phyloP scores from a whole-genome alignment of 2,329 filamentous ascomycete genomes.

The Aspergillus ruber region DNA sequence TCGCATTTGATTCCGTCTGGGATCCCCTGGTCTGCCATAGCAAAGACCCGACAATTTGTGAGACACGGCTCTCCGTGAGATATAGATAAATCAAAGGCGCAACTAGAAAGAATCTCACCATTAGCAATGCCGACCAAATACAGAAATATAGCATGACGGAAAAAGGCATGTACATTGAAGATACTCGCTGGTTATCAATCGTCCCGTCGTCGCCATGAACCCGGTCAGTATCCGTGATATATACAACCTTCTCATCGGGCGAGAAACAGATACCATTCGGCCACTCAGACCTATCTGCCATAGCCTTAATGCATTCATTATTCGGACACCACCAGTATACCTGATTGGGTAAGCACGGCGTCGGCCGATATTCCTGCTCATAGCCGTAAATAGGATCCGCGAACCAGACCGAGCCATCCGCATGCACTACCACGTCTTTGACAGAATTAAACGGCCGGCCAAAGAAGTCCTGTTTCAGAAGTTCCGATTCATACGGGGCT shows the following conservation, averaged over 20 bases:
- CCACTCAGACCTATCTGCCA: slow-evolving; percentile 33
- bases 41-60: slow-evolving; percentile 47
- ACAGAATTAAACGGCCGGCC: slow-evolving; percentile 20
- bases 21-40: slow-evolving; percentile 42
- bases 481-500: slow-evolving; percentile 11
- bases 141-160: no score
- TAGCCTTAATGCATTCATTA: slow-evolving; percentile 29
- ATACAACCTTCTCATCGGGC: slow-evolving; percentile 32
- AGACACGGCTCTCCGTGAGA: slow-evolving; percentile 36
- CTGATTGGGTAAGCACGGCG: slow-evolving; percentile 29
- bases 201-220: slow-evolving; percentile 18
- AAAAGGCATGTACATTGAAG: slow-evolving; percentile 18
- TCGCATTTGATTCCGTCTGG: slow-evolving; percentile 48
- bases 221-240: slow-evolving; percentile 37
- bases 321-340: slow-evolving; percentile 36
- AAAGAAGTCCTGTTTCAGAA: slow-evolving; percentile 19
- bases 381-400: slow-evolving; percentile 35
- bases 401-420: slow-evolving; percentile 34
- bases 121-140: slow-evolving; percentile 7
- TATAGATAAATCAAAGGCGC: slow-evolving; percentile 45
- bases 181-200: slow-evolving; percentile 10
- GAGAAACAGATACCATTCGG: slow-evolving; percentile 40
- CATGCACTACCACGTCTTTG: slow-evolving; percentile 34
- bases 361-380: slow-evolving; percentile 26
- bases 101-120: slow-evolving; percentile 17